Conservation (phyloP, 139 green algal genomes). For the Chlorella sp. region DNA sequence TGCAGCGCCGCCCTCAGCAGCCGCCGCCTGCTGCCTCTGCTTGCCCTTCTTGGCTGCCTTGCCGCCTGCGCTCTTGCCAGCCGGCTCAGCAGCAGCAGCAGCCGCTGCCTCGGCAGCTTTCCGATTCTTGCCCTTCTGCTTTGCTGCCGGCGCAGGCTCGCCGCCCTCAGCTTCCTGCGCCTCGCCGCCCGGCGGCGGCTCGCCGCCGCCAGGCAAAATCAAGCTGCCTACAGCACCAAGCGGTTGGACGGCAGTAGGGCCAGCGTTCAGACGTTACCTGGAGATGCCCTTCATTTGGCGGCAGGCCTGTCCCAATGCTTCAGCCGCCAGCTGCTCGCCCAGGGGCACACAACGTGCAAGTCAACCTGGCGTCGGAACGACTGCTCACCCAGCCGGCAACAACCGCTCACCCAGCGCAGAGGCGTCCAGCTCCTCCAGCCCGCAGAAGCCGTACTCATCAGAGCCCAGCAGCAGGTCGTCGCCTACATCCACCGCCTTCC, state of each 20-base stretch:
- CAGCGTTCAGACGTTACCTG: too few relatives aligned
- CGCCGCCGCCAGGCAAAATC: background rate
- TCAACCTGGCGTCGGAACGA: too few relatives aligned
- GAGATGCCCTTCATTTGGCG: too few relatives aligned
- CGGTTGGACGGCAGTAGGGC: too few relatives aligned
- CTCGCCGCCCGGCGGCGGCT: background rate
- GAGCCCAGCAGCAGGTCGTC: slow-evolving; percentile 73
- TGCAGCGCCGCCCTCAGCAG: background rate
- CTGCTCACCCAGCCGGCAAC: too few relatives aligned
- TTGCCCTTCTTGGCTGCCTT: background rate
- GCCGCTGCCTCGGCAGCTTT: slow-evolving; percentile 2
- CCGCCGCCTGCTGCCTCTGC: background rate
- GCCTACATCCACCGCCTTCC: slow-evolving; percentile 63
- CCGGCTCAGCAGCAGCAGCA: background rate
- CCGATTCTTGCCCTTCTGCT: slow-evolving; percentile 29
- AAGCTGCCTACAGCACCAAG: background rate
- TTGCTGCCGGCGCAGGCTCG: background rate
- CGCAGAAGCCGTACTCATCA: slow-evolving; percentile 82
- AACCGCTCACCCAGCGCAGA: slow-evolving; percentile 4
- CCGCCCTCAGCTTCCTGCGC: background rate
- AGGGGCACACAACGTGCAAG: too few relatives aligned
- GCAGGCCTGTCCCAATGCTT: too few relatives aligned
- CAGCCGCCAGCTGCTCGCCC: too few relatives aligned
- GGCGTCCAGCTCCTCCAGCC: slow-evolving; percentile 74
- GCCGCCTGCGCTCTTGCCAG: background rate